These are phyloP conservation scores for Paramecium sonneborni DNA, from an alignment of 73 alveolate species.

Conservation along the genomic window DNA sequence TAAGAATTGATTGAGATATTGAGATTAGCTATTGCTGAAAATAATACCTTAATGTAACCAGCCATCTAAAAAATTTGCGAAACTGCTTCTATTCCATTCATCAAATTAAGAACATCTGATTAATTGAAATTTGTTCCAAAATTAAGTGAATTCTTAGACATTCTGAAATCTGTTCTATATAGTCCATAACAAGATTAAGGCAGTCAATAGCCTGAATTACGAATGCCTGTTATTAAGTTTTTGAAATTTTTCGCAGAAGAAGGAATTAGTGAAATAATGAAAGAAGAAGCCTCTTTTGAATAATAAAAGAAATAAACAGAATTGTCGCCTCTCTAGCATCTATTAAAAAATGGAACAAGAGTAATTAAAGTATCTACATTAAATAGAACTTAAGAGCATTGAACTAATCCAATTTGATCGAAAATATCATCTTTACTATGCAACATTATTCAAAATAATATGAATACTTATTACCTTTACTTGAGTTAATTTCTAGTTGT, in stretches of 20 bases:
- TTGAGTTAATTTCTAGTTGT: conserved; percentile 62
- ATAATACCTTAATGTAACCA: conserved; percentile 47
- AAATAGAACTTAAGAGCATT: conserved; percentile 60
- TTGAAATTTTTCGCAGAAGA: conserved; percentile 64
- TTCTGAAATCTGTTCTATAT: conserved; percentile 52
- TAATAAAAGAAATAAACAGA: conserved; percentile 13
- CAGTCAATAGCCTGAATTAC: conserved; percentile 22
- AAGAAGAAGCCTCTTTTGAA: conserved; percentile 47
- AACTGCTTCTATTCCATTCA: conserved; percentile 61
- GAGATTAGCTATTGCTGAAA: conserved; percentile 57
- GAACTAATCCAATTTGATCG: conserved; percentile 53
- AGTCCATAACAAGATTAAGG: conserved; percentile 46
- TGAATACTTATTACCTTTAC: conserved; percentile 60
- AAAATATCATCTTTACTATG: conserved; percentile 63
- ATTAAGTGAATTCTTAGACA: conserved; percentile 39
- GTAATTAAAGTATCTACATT: not conserved
- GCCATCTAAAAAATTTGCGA: conserved; percentile 67
- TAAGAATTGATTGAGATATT: conserved; percentile 51
- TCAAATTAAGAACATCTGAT: conserved; percentile 62
- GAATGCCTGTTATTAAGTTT: conserved; percentile 65
- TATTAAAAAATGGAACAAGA: conserved; percentile 59
- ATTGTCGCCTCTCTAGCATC: conserved; percentile 40
- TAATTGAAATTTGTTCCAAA: conserved; percentile 64
- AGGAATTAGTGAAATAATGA: conserved; percentile 59
- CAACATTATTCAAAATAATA: conserved; percentile 58